Base-by-base conservation (phyloP, 2,329 filamentous ascomycete species). In the Cytospora piceae region DNA sequence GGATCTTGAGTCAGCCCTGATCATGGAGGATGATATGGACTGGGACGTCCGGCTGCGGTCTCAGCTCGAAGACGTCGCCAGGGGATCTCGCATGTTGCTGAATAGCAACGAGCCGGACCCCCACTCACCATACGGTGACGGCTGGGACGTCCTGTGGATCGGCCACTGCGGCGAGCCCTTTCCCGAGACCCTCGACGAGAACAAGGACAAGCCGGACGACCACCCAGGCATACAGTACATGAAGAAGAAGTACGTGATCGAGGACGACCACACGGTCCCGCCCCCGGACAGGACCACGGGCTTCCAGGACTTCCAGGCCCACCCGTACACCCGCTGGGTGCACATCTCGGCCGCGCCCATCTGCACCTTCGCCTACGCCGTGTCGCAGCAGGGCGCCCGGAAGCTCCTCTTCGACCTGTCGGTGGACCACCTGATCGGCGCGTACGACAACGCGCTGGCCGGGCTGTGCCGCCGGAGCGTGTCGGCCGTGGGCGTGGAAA, bases 121-220 rank as follows among this genome's bases (percentile, higher is more conserved):
- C 11, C 63, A 39, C 63, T 67, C 67, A 17, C 68, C 83, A 0
- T 85, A 84, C 68, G 82, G 83, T 9, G 77, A 78, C 58, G 73
- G 79, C 63, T 85, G 82, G 83, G 83, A 85, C 67, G 72, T 85
- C 39, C 75, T 85, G 20, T 84, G 82, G 82, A 73, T 85, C 3
- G 83, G 83, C 22, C 80, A 81, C 65, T 85, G 82, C 69, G 78
- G 78, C 34, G 75, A 74, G 52, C 71, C 72, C 11, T 75, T 78
- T 61, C 74, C 74, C 5, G 61, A 67, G 42, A 46, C 39, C 42
- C 61, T 67, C 12, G 65, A 67, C 1, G 61, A 67, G 65, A 73
- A 74, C 27, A 67, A 70, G 64, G 68, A 69, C 17, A 73, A 72
- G 39, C 69, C 69, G 4, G 34, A 58, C 3, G 65, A 71, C 22